These are phyloP conservation scores for Grosmannia clavigera DNA, from an alignment of 2,329 filamentous ascomycete genomes.

Conservation along the genomic window DNA sequence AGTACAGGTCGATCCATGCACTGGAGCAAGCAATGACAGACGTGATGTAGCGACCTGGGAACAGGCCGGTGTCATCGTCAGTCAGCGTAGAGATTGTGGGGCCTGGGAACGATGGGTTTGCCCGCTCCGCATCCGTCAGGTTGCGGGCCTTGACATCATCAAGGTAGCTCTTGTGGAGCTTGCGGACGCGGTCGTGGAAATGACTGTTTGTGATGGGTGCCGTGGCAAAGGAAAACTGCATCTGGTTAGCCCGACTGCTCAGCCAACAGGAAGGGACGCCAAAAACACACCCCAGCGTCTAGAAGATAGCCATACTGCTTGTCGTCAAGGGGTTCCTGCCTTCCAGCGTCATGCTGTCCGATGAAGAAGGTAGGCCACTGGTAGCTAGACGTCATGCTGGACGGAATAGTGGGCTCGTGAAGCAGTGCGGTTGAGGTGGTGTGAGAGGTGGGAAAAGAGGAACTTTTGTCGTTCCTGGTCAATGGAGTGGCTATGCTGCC, in stretches of 20 bases:
- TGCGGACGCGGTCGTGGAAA: constrained; percentile 58
- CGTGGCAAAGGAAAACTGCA: constrained; percentile 66
- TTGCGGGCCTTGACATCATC: constrained; percentile 25
- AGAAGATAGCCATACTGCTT: constrained; percentile 55
- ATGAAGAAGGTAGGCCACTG: constrained; percentile 46
- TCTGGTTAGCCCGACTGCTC: not conserved
- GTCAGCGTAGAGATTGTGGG: constrained; percentile 58
- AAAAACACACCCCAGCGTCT: constrained; percentile 44
- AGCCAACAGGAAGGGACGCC: not conserved
- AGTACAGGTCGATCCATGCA: constrained; percentile 85
- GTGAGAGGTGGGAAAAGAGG: not conserved
- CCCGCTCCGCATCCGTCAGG: constrained; percentile 24
- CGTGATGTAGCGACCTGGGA: constrained; percentile 54
- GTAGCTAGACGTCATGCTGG: constrained; percentile 10
- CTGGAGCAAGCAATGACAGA: constrained; percentile 72
- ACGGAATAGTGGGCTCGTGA: not conserved
- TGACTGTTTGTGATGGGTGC: constrained; percentile 63
- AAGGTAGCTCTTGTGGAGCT: constrained; percentile 45
- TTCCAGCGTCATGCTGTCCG: constrained; percentile 59
- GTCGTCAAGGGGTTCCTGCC: constrained; percentile 47
- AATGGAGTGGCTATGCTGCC: not conserved
- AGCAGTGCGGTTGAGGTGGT: not conserved
- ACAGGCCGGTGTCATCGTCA: constrained; percentile 65
- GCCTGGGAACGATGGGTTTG: constrained; percentile 35
- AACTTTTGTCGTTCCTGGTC: not conserved